Base-by-base conservation (phyloP, 208 protist genomes). In the Crithidia thermophila region DNA sequence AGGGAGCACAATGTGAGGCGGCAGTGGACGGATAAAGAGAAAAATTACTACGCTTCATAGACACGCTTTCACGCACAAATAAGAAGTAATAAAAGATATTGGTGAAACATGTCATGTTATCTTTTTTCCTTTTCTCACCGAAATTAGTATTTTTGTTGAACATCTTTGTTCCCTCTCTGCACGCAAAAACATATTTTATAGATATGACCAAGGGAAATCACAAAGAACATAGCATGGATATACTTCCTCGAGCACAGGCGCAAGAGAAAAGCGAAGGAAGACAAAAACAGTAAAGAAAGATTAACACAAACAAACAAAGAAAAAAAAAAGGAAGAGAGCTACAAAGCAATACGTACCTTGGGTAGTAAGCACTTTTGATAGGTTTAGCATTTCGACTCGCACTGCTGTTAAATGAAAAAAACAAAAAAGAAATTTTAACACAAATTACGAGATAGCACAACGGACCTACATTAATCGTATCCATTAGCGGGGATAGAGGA, bases 271-370 rank as follows among this genome's bases (percentile, higher is more conserved):
- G n/a, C n/a, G n/a, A n/a, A n/a, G n/a, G 13, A 46, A 20, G 20
- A n/a, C 4, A 40, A 18, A 49, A 63, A 63, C 6, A 63, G 30
- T 27, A 10, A 21, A 13, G 18, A 42, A 57, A 42, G 3, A 57
- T n/a, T 23, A 37, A 25, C 6, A 31, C 11, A 9, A 42, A 57
- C 28, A 53, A 21, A 7, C 10, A 53, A 49, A 49, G 10, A 42
- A 27, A 53, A 49, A 49, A 21, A 42, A 40, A 52, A 45, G 6
- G 14, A 46, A 45, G 23, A 23, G 50, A 39, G 13, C 50, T 56
- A 40, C 46, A 58, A 67, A 46, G 47, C 62, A 67, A 59, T 59
- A 49, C 47, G 34, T 50, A 60, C 34, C 37, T 58, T 57, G 27
- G 31, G 13, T 52, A 50, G 31, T 69, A 52, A 52, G 50, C 31